Percentiles rank a stretch among this genome's conserved stretches.
phyloP scores from a whole-genome alignment of 768 basidiomycete genomes.

The Lactarius tabidus region DNA sequence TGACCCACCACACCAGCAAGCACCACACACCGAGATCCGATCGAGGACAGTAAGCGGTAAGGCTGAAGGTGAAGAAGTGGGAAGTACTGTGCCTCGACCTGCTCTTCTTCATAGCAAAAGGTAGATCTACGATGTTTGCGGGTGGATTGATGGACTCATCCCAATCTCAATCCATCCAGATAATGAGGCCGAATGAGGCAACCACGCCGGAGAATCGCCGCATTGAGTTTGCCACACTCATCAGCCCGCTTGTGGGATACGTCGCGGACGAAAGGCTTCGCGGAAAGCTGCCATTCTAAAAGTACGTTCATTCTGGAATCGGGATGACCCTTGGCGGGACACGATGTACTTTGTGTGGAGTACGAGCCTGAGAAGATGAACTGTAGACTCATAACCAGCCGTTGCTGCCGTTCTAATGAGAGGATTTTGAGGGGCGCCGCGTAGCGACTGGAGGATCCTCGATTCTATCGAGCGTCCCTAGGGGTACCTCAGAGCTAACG shows the following conservation, averaged over 20 bases:
- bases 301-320: slow-evolving; percentile 41
- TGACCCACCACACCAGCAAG: no score
- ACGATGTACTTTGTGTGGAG: slow-evolving; percentile 38
- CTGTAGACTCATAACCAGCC: no score
- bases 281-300: slow-evolving; percentile 84
- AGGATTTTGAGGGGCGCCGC: no score
- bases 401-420: no score
- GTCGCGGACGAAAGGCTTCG: slow-evolving; percentile 82
- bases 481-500: no score
- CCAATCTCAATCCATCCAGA: slow-evolving; percentile 39
- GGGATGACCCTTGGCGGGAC: neutral
- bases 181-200: slow-evolving; percentile 49
- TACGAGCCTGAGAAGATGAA: slow-evolving; percentile 85
- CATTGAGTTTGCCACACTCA: slow-evolving; percentile 66
- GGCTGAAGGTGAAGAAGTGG: neutral
- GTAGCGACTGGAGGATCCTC: no score
- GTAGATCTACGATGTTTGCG: slow-evolving; percentile 34
- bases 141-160: neutral
- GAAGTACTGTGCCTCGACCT: slow-evolving; percentile 72
- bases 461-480: no score
- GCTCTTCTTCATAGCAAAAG: slow-evolving; percentile 67
- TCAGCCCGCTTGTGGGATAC: slow-evolving; percentile 68
- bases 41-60: neutral
- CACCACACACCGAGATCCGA: no score
- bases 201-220: slow-evolving; percentile 65